Percentiles rank a stretch among this genome's conserved stretches.
phyloP scores from a whole-genome alignment of 2,329 filamentous ascomycete genomes.

The Aspergillus quadricinctus region DNA sequence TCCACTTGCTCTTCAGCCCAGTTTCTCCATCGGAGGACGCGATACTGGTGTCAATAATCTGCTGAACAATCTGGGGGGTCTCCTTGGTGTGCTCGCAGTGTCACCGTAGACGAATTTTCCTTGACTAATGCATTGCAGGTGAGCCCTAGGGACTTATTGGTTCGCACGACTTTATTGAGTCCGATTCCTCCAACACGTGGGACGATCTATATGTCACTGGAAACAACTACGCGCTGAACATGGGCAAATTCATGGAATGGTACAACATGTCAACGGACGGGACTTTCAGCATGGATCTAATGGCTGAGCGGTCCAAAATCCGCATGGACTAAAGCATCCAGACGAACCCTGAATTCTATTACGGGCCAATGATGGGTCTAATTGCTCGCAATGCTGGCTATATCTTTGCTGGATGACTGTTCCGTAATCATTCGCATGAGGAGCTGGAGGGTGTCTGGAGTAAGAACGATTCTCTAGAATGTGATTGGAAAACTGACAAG shows the following conservation, averaged over 20 bases:
- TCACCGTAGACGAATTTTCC: background rate
- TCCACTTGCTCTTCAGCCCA: conserved; percentile 45
- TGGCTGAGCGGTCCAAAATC: conserved; percentile 41
- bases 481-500: conserved; percentile 5
- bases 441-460: conserved; percentile 36
- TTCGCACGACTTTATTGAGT: conserved; percentile 55
- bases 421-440: conserved; percentile 44
- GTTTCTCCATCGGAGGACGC: conserved; percentile 52
- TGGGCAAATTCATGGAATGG: conserved; percentile 49
- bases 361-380: conserved; percentile 50
- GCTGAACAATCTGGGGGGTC: conserved; percentile 41
- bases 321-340: conserved; percentile 47
- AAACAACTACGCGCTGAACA: conserved; percentile 49
- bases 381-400: conserved; percentile 48
- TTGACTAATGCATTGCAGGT: conserved; percentile 20
- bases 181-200: conserved; percentile 51
- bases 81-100: conserved; percentile 31
- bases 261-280: conserved; percentile 41
- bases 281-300: conserved; percentile 39
- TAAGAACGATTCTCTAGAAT: conserved; percentile 16
- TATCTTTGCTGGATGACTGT: conserved; percentile 42
- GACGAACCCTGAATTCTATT: conserved; percentile 53
- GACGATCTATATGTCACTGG: conserved; percentile 51
- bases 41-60: conserved; percentile 37
- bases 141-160: conserved; percentile 46